These are phyloP conservation scores for Rubia peregrina DNA, from an alignment of 305 asterid genomes.

Conservation along the genomic window DNA sequence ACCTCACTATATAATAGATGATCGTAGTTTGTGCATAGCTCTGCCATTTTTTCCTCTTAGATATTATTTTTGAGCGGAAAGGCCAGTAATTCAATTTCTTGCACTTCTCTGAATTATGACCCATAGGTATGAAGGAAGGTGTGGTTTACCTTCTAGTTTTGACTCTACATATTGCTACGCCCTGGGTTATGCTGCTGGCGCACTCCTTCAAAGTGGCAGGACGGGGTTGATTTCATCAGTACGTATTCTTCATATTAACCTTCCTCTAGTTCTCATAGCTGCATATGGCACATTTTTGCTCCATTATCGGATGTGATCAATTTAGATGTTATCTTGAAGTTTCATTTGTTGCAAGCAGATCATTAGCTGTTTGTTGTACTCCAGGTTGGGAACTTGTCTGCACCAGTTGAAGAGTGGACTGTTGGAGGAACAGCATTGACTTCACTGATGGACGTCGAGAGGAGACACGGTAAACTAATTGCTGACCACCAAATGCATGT, in stretches of 20 bases:
- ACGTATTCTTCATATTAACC: slow-evolving; percentile 18
- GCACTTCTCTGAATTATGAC: slow-evolving; percentile 13
- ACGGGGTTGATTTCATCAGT: slow-evolving; percentile 95
- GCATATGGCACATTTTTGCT: not conserved
- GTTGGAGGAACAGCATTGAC: slow-evolving; percentile 96
- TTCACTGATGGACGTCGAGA: slow-evolving; percentile 91
- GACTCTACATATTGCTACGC: slow-evolving; percentile 92
- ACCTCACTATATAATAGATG: not conserved
- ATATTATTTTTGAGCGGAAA: not conserved
- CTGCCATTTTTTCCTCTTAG: not conserved
- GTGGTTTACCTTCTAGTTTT: slow-evolving; percentile 94
- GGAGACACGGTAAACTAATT: slow-evolving; percentile 72
- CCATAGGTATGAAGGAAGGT: slow-evolving; percentile 83
- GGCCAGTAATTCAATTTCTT: slow-evolving; percentile 8
- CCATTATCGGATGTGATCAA: not conserved
- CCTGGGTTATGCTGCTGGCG: slow-evolving; percentile 90
- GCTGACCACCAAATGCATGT: slow-evolving; percentile 3
- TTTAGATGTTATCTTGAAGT: not conserved
- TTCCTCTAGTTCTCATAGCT: not conserved
- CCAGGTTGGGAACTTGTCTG: slow-evolving; percentile 64
- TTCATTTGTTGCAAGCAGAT: not conserved
- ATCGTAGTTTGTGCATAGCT: not conserved
- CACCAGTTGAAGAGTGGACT: slow-evolving; percentile 86
- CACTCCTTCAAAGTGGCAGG: slow-evolving; percentile 77
- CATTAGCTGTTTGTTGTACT: slow-evolving; percentile 7